phyloP scores from a whole-genome alignment of 257 asterid species.

The Cinchona pubescens region DNA sequence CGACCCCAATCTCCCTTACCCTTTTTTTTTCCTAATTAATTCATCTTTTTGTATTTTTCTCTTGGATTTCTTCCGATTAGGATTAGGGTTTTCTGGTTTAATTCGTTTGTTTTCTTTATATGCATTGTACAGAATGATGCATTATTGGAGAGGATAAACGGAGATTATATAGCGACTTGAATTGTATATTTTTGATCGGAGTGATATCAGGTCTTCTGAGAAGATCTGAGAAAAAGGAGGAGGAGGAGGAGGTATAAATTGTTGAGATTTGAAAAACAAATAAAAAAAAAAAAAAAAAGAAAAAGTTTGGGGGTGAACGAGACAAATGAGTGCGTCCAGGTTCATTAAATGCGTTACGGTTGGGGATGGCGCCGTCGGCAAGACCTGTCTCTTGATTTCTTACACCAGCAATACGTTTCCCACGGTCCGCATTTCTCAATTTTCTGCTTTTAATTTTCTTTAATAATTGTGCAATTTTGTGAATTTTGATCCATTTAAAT shows the following conservation, averaged over 20 bases:
- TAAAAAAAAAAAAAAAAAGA: constrained; percentile 8
- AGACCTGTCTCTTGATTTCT: constrained; percentile 52
- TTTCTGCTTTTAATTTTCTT: background rate
- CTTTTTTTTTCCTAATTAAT: no score
- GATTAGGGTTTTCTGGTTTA: constrained; percentile 34
- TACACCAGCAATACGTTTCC: constrained; percentile 77
- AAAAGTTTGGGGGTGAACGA: constrained; percentile 12
- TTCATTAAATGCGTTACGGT: constrained; percentile 50
- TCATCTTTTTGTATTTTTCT: background rate
- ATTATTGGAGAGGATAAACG: constrained; percentile 10
- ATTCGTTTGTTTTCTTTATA: constrained; percentile 3
- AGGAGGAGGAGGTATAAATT: constrained; percentile 13
- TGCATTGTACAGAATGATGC: constrained; percentile 19
- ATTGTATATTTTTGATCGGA: background rate
- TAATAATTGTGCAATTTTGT: background rate
- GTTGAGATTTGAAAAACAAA: no score
- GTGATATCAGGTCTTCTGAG: constrained; percentile 37
- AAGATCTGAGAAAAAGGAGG: constrained; percentile 25
- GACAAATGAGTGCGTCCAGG: constrained; percentile 53
- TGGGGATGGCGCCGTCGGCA: constrained; percentile 54
- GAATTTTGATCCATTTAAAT: background rate
- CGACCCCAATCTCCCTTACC: constrained; percentile 16
- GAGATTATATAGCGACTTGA: background rate
- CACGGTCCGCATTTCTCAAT: constrained; percentile 49
- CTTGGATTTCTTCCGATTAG: constrained; percentile 23